Evolutionary conservation across 768 basidiomycete species (phyloP).

Genomic region (Boletus vinaceobasis): DNA sequence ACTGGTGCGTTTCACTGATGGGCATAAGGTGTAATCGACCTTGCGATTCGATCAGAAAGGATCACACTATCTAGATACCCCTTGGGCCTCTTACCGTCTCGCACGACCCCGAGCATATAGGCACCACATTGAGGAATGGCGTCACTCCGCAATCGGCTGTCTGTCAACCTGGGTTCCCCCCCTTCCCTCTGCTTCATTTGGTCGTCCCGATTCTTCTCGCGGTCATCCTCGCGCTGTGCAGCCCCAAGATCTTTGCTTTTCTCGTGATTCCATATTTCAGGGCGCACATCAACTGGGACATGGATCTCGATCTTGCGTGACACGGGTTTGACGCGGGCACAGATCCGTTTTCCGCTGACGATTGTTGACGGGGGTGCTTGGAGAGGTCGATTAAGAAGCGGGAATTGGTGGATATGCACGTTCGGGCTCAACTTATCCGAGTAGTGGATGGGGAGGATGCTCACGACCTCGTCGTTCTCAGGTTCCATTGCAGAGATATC

Average conservation of each 20-base stretch:
- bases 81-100: constrained; percentile 51
- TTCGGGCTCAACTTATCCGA: constrained; percentile 59
- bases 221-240: constrained; percentile 70
- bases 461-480: constrained; percentile 57
- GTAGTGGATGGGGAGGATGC: constrained; percentile 68
- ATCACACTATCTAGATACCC: background rate
- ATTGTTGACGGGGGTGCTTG: constrained; percentile 74
- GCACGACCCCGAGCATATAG: constrained; percentile 75
- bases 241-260: constrained; percentile 61
- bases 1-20: constrained; percentile 73
- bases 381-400: constrained; percentile 68
- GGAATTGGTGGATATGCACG: constrained; percentile 79
- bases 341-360: constrained; percentile 71
- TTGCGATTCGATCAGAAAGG: constrained; percentile 28
- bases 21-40: constrained; percentile 77
- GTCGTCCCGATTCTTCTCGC: constrained; percentile 69
- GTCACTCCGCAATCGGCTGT: constrained; percentile 74
- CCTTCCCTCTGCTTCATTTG: constrained; percentile 46
- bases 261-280: constrained; percentile 79
- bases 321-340: constrained; percentile 65
- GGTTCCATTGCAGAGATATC: constrained; percentile 16
- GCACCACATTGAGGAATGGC: constrained; percentile 58
- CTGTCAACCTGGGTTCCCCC: constrained; percentile 59
- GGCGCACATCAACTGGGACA: constrained; percentile 75
- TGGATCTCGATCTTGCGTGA: constrained; percentile 69